These are phyloP conservation scores for Cryptococcus neoformans DNA, from an alignment of 1,284 basidiomycete genomes.

Conservation along the genomic window DNA sequence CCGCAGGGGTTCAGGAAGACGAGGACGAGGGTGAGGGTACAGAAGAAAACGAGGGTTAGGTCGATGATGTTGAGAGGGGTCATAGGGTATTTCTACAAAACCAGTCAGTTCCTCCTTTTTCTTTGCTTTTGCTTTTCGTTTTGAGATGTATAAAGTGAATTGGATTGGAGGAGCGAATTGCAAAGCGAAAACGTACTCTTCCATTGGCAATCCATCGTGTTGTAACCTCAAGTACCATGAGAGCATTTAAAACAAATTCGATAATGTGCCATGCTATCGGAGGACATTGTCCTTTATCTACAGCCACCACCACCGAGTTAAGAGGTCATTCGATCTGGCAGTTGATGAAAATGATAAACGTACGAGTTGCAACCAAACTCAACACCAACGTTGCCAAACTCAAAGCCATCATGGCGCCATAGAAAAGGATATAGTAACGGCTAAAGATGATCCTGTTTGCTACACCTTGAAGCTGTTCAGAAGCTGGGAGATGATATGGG, in stretches of 20 bases:
- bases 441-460: conserved; percentile 49
- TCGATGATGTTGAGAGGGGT: conserved; percentile 87
- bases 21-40: conserved; percentile 77
- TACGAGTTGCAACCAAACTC: conserved; percentile 58
- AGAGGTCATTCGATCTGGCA: neutral
- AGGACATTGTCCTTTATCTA: conserved; percentile 44
- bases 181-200: conserved; percentile 58
- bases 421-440: conserved; percentile 59
- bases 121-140: too few relatives aligned
- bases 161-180: neutral
- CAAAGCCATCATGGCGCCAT: conserved; percentile 82
- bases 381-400: conserved; percentile 89
- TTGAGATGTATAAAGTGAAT: neutral
- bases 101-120: too few relatives aligned
- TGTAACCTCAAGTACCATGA: conserved; percentile 89
- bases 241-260: conserved; percentile 82
- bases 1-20: conserved; percentile 61
- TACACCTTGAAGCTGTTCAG: conserved; percentile 46
- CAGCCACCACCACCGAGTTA: neutral
- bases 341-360: conserved; percentile 2
- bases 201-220: conserved; percentile 88
- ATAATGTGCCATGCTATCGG: conserved; percentile 74
- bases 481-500: conserved; percentile 41
- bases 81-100: conserved; percentile 85
- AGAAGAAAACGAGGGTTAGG: conserved; percentile 78